Conservation (phyloP, 2,329 filamentous ascomycete species). For the Plenodomus tracheiphilus region DNA sequence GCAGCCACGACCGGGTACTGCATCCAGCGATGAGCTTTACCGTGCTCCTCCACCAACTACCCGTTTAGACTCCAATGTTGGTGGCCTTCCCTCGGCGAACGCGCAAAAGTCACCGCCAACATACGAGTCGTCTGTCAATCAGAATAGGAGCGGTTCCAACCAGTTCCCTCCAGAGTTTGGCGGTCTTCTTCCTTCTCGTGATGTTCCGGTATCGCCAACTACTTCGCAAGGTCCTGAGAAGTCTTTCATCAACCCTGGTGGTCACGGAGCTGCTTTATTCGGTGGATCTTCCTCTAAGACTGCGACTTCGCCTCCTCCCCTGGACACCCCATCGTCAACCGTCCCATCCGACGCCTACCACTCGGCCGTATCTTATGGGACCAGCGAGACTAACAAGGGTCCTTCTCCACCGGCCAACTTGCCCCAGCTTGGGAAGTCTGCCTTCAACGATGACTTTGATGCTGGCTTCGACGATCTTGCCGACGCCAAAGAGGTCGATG, state of each 20-base stretch:
- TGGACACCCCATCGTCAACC: slow-evolving; percentile 46
- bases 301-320: slow-evolving; percentile 43
- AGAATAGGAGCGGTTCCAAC: slow-evolving; percentile 43
- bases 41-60: slow-evolving; percentile 38
- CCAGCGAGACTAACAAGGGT: slow-evolving; percentile 38
- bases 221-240: slow-evolving; percentile 44
- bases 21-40: slow-evolving; percentile 37
- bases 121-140: slow-evolving; percentile 54
- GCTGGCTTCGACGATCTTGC: slow-evolving; percentile 81
- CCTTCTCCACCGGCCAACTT: slow-evolving; percentile 34
- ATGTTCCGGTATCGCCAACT: slow-evolving; percentile 53
- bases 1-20: slow-evolving; percentile 32
- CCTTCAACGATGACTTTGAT: slow-evolving; percentile 74
- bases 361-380: slow-evolving; percentile 45
- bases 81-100: slow-evolving; percentile 54
- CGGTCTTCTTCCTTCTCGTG: slow-evolving; percentile 59
- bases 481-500: slow-evolving; percentile 73
- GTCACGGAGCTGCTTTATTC: slow-evolving; percentile 47
- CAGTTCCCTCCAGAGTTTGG: slow-evolving; percentile 59
- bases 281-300: slow-evolving; percentile 43
- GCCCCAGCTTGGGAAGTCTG: slow-evolving; percentile 50
- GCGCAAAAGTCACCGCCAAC: slow-evolving; percentile 63
- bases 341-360: slow-evolving; percentile 49
- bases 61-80: slow-evolving; percentile 41
- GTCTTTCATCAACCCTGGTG: slow-evolving; percentile 41